Percentiles rank a stretch among this genome's conserved stretches.
Conservation (phyloP, 2,329 filamentous ascomycete genomes). For the Zasmidium cellare region DNA sequence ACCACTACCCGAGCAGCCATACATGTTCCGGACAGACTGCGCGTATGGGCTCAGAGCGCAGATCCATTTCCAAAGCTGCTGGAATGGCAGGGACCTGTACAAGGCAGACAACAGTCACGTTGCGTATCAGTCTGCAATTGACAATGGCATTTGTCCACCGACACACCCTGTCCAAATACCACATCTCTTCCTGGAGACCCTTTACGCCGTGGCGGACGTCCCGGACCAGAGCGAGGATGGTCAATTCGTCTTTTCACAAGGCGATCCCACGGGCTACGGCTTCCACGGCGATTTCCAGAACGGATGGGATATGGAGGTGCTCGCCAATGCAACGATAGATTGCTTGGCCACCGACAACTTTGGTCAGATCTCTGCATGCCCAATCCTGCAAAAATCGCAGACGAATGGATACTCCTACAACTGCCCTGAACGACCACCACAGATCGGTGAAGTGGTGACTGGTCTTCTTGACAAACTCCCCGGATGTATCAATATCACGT, state of each 20-base stretch:
- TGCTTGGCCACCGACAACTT: constrained; percentile 37
- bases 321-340: constrained; percentile 40
- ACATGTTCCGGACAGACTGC: constrained; percentile 37
- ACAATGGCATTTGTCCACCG: constrained; percentile 45
- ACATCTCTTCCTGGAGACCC: constrained; percentile 44
- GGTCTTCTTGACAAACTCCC: constrained; percentile 34
- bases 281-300: constrained; percentile 58
- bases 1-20: constrained; percentile 29
- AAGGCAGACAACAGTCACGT: constrained; percentile 44
- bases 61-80: constrained; percentile 41
- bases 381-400: constrained; percentile 32
- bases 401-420: constrained; percentile 28
- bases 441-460: constrained; percentile 31
- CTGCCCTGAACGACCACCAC: constrained; percentile 33
- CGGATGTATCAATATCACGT: constrained; percentile 35
- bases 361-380: constrained; percentile 38
- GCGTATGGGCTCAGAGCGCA: constrained; percentile 38
- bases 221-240: constrained; percentile 36
- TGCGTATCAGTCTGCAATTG: constrained; percentile 39
- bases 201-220: constrained; percentile 38
- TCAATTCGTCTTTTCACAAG: constrained; percentile 49
- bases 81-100: constrained; percentile 39
- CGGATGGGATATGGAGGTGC: constrained; percentile 46
- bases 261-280: constrained; percentile 53
- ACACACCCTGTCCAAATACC: constrained; percentile 39